These are phyloP conservation scores for Chaetothyriales sp. DNA, from an alignment of 2,329 filamentous ascomycete genomes.

Conservation along the genomic window DNA sequence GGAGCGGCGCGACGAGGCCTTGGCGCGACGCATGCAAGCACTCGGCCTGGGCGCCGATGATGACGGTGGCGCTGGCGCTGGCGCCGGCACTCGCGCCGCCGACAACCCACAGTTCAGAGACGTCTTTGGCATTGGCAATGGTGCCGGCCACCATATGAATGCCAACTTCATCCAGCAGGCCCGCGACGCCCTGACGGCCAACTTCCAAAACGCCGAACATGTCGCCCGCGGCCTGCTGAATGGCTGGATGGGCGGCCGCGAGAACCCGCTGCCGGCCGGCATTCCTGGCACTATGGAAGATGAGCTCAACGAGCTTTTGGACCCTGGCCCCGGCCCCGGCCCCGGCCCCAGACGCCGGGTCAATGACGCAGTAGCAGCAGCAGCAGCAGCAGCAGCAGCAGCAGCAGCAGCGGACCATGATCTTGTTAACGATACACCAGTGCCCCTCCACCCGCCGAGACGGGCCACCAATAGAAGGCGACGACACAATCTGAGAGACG, in stretches of 20 bases:
- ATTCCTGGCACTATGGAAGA: not conserved
- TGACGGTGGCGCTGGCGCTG: constrained; percentile 2
- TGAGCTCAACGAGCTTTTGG: not conserved
- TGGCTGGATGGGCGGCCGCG: constrained; percentile 13
- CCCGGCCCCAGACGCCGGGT: constrained; percentile 2
- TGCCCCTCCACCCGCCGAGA: not conserved
- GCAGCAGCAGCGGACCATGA: constrained; percentile 4
- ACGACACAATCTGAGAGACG: not conserved
- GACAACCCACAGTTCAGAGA: constrained; percentile 34
- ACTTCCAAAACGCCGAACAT: constrained; percentile 21
- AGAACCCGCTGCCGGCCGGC: constrained; percentile 11
- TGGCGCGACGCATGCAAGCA: constrained; percentile 40
- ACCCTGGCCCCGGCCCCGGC: too few relatives aligned
- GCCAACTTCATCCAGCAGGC: constrained; percentile 40
- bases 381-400: too few relatives aligned
- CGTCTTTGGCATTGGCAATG: constrained; percentile 7
- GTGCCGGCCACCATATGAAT: constrained; percentile 42
- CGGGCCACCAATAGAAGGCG: not conserved
- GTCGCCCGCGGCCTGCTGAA: constrained; percentile 21
- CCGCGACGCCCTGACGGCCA: constrained; percentile 22
- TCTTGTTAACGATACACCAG: not conserved
- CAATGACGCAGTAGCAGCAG: constrained; percentile 8
- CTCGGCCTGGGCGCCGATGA: constrained; percentile 25
- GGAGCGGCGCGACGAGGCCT: constrained; percentile 35
- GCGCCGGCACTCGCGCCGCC: constrained; percentile 20